Evolutionary conservation across 306 rosid species (phyloP).

Genomic region (Quercus aquifolioides): DNA sequence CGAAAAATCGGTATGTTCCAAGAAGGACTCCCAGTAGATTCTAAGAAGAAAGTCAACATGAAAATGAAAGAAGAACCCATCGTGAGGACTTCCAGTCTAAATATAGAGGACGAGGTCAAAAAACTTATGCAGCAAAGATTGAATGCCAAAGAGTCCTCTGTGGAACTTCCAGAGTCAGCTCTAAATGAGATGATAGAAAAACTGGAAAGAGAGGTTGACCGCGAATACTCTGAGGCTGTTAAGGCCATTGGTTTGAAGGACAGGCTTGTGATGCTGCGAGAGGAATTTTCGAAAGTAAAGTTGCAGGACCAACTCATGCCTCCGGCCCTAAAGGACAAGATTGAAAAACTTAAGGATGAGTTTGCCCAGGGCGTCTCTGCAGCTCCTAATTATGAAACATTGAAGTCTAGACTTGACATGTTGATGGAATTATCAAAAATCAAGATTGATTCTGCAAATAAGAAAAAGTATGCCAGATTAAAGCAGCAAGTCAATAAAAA

Average conservation of each 20-base stretch:
- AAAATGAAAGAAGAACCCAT: slow-evolving; percentile 56
- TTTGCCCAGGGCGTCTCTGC: slow-evolving; percentile 44
- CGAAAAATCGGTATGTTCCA: slow-evolving; percentile 77
- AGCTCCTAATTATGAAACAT: slow-evolving; percentile 57
- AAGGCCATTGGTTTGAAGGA: slow-evolving; percentile 60
- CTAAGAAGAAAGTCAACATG: slow-evolving; percentile 60
- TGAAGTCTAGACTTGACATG: slow-evolving; percentile 51
- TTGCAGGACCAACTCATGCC: slow-evolving; percentile 43
- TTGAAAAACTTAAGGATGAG: slow-evolving; percentile 56
- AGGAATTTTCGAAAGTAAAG: slow-evolving; percentile 50
- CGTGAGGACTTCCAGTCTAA: slow-evolving; percentile 33
- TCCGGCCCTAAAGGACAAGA: slow-evolving; percentile 53
- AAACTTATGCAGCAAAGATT: slow-evolving; percentile 50
- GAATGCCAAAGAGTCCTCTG: slow-evolving; percentile 45
- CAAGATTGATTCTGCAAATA: slow-evolving; percentile 37
- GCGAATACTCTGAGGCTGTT: slow-evolving; percentile 58
- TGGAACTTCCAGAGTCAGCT: slow-evolving; percentile 32
- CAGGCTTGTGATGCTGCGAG: slow-evolving; percentile 40
- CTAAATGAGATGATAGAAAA: slow-evolving; percentile 53
- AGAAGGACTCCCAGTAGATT: slow-evolving; percentile 74
- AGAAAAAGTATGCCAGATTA: slow-evolving; percentile 28
- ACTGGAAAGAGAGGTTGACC: slow-evolving; percentile 55
- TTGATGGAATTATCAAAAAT: slow-evolving; percentile 57
- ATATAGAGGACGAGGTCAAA: slow-evolving; percentile 49
- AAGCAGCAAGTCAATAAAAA: slow-evolving; percentile 58